A percentile compares a stretch with the other conserved stretches of the same genome.
phyloP scores from a whole-genome alignment of 257 asterid species.

The Ilex aquifolium region DNA sequence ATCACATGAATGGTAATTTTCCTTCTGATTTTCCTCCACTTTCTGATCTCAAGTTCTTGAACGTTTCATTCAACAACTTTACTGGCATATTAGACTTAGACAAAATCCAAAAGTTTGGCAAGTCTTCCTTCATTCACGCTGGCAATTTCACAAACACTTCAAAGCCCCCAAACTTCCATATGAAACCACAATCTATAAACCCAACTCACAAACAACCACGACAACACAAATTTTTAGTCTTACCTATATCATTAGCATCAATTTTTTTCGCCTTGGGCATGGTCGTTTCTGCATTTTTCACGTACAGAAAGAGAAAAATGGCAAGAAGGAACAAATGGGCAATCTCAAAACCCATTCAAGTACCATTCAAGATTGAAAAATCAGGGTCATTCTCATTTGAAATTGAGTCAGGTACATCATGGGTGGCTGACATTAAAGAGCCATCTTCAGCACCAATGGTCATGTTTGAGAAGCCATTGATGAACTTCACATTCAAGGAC shows the following conservation, averaged over 20 bases:
- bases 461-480: constrained; percentile 94
- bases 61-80: constrained; percentile 67
- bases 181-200: constrained; percentile 26
- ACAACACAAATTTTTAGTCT: constrained; percentile 17
- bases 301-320: constrained; percentile 38
- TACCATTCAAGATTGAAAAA: no score
- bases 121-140: constrained; percentile 55
- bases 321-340: constrained; percentile 66
- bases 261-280: constrained; percentile 16
- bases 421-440: no score
- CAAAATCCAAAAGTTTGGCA: constrained; percentile 29
- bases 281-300: constrained; percentile 18
- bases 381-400: no score
- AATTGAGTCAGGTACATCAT: no score
- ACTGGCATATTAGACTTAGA: constrained; percentile 38
- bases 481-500: constrained; percentile 91
- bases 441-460: constrained; percentile 79
- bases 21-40: constrained; percentile 67
- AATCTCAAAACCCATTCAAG: constrained; percentile 75
- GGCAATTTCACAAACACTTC: constrained; percentile 36
- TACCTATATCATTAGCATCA: constrained; percentile 31
- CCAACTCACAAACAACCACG: constrained; percentile 18
- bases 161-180: constrained; percentile 25
- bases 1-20: no score
- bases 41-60: constrained; percentile 41